Base-by-base conservation (phyloP, 495 filamentous ascomycete genomes). In the Durotheca rogersii region DNA sequence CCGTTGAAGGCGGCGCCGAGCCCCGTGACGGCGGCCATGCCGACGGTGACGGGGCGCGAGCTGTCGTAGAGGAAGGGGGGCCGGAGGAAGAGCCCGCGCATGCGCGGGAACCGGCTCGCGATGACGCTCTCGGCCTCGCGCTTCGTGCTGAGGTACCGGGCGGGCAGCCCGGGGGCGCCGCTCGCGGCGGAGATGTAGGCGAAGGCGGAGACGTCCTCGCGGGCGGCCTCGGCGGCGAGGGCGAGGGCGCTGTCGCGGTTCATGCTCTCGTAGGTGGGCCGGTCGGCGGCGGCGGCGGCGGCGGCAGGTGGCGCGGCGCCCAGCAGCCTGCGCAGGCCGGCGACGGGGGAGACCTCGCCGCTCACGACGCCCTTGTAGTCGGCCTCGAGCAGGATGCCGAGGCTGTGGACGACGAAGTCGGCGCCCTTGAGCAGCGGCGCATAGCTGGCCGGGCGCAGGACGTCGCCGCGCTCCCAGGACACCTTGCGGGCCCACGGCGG, bases 241-340 rank as follows among this genome's bases (percentile, higher is more conserved):
- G 84, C 79, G 52, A 97, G 86, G 9, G 86, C 85, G 63, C 70
- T 73, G 55, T 98, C 94, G 50, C 93, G 81, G 73, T 98, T 98
- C 89, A 98, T 96, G 53, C 90, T 80, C 78, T 98, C 93, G 73
- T 98, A 98, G 27, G 91, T 96, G 61, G 95, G 69, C 70, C 95
- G 88, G 14, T 82, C 81, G 61, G 82, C 78, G 23, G 69, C 70
- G 62, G 88, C 84, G 43, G 82, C 74, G n/a, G n/a, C n/a, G n/a
- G n/a, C n/a, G n/a, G n/a, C n/a, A n/a, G n/a, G n/a, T n/a, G n/a
- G n/a, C n/a, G n/a, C n/a, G n/a, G n/a, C n/a, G n/a, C n/a, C n/a
- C n/a, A n/a, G n/a, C n/a, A n/a, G n/a, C n/a, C n/a, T n/a, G n/a
- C 79, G 76, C 3, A 98, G 69, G 0, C 90, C 90, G 1, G 81